Evolutionary conservation across 2,329 filamentous ascomycete species (phyloP).

Genomic region (Microdochium paspali): DNA sequence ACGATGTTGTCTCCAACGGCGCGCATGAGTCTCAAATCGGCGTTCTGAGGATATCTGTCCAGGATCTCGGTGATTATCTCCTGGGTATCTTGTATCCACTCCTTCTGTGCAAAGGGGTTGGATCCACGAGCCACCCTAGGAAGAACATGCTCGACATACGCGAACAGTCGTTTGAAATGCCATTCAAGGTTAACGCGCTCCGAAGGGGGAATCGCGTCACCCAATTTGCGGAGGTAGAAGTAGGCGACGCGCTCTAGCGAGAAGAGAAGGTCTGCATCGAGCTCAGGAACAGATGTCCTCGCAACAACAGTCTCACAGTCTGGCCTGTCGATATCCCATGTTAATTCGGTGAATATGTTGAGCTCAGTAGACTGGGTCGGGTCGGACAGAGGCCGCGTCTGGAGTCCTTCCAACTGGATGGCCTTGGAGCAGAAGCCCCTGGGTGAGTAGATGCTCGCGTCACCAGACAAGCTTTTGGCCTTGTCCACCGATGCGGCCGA

Average conservation of each 20-base stretch:
- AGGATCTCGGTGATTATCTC: conserved; percentile 4
- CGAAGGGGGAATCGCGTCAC: conserved; percentile 8
- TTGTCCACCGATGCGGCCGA: too few relatives aligned
- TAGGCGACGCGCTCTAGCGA: conserved; percentile 12
- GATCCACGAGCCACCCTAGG: conserved; percentile 4
- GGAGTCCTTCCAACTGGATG: too few relatives aligned
- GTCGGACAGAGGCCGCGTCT: too few relatives aligned
- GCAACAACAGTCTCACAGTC: neutral
- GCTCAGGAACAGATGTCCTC: neutral
- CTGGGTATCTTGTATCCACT: conserved; percentile 3
- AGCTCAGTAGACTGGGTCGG: too few relatives aligned
- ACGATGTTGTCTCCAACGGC: conserved; percentile 22
- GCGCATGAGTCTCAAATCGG: conserved; percentile 16
- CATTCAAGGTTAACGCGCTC: conserved; percentile 9
- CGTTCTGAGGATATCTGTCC: conserved; percentile 1
- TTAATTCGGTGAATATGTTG: too few relatives aligned
- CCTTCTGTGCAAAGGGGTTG: conserved; percentile 7
- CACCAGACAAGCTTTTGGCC: too few relatives aligned
- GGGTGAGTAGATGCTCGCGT: too few relatives aligned
- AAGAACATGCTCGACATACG: conserved; percentile 9
- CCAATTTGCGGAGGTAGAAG: conserved; percentile 13
- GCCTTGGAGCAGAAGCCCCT: too few relatives aligned
- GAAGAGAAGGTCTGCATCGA: conserved; percentile 6
- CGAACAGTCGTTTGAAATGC: conserved; percentile 8
- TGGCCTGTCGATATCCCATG: conserved; percentile 1